These are phyloP conservation scores for Xylariaceae sp. DNA, from an alignment of 2,329 filamentous ascomycete species.

Conservation along the genomic window DNA sequence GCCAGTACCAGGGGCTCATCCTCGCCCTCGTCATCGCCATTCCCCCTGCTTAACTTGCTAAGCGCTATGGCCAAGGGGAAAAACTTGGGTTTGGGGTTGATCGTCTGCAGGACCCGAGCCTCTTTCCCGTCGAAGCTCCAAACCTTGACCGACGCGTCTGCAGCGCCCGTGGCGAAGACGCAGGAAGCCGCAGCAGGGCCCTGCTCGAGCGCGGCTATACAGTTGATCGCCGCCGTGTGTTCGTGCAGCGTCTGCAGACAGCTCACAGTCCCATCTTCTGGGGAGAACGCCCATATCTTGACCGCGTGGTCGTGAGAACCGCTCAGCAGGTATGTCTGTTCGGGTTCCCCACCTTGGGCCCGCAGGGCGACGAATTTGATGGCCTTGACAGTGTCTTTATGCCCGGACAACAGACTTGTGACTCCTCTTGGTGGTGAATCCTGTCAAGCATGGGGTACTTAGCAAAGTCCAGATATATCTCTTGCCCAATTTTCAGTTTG, in stretches of 20 bases:
- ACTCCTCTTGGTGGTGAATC: slow-evolving; percentile 50
- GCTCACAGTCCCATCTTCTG: slow-evolving; percentile 28
- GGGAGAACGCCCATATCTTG: slow-evolving; percentile 58
- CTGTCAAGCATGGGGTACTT: no score
- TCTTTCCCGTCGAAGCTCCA: slow-evolving; percentile 59
- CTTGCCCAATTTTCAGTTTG: no score
- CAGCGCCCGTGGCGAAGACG: slow-evolving; percentile 68
- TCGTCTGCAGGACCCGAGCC: slow-evolving; percentile 58
- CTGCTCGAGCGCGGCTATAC: slow-evolving; percentile 43
- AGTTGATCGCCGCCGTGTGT: slow-evolving; percentile 74
- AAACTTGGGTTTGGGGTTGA: slow-evolving; percentile 69
- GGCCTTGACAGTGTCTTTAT: slow-evolving; percentile 74
- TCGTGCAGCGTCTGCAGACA: slow-evolving; percentile 54
- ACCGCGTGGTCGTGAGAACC: slow-evolving; percentile 78
- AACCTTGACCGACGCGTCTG: slow-evolving; percentile 65
- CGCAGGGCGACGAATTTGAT: slow-evolving; percentile 65
- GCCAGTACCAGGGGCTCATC: slow-evolving; percentile 59
- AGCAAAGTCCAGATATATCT: no score
- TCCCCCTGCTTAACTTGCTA: slow-evolving; percentile 48
- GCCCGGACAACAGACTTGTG: slow-evolving; percentile 62
- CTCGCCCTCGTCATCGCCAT: slow-evolving; percentile 31
- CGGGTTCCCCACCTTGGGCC: slow-evolving; percentile 38
- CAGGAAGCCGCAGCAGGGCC: slow-evolving; percentile 23
- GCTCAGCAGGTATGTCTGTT: slow-evolving; percentile 59
- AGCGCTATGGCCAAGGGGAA: slow-evolving; percentile 77